Conservation (phyloP, 1,284 basidiomycete species). For the Leucoagaricus sp. region DNA sequence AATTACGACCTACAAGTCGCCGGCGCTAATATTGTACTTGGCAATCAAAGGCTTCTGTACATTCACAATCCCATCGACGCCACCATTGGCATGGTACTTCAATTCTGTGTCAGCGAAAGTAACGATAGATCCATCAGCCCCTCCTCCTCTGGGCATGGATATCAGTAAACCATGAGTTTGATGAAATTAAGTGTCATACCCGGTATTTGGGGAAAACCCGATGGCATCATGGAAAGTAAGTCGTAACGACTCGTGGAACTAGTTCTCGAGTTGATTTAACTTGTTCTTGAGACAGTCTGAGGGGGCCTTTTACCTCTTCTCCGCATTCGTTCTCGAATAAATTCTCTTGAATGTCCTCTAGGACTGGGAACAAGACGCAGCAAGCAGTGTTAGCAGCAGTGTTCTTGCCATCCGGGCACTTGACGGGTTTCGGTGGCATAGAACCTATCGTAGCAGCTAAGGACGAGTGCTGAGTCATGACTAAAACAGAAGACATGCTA, state of each 20-base stretch:
- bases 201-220: constrained; percentile 15
- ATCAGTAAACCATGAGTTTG: not conserved
- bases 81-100: constrained; percentile 31
- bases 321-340: constrained; percentile 46
- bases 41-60: constrained; percentile 32
- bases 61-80: constrained; percentile 39
- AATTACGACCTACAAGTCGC: constrained; percentile 36
- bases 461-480: not conserved
- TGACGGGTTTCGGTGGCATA: constrained; percentile 25
- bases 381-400: constrained; percentile 34
- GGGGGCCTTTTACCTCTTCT: constrained; percentile 32
- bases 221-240: constrained; percentile 19
- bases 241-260: constrained; percentile 10
- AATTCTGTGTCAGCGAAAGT: constrained; percentile 35
- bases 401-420: constrained; percentile 37
- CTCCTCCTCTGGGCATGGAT: constrained; percentile 30
- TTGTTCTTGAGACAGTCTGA: not conserved
- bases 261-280: not conserved
- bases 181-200: constrained; percentile 7
- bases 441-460: not conserved
- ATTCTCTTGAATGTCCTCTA: constrained; percentile 16
- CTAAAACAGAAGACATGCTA: not conserved
- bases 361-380: constrained; percentile 18
- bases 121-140: constrained; percentile 43
- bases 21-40: constrained; percentile 35